Evolutionary conservation across 371 early-diverging fungal genomes (phyloP).

Genomic region (Actinomucor elegans): DNA sequence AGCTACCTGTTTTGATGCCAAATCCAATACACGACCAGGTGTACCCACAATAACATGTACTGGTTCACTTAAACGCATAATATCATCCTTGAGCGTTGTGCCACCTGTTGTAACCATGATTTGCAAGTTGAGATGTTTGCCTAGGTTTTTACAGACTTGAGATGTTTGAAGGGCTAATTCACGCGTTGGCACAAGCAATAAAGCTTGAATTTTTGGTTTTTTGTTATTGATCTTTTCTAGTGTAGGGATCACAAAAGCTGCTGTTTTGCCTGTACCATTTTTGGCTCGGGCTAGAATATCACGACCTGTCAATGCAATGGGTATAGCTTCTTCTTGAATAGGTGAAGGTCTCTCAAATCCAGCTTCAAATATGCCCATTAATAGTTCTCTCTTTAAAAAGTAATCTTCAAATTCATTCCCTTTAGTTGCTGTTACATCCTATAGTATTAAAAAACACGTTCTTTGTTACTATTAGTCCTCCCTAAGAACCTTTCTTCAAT

Average conservation of each 20-base stretch:
- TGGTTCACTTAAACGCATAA: constrained; percentile 86
- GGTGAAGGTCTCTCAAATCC: constrained; percentile 98
- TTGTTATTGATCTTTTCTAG: constrained; percentile 90
- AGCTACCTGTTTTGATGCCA: constrained; percentile 87
- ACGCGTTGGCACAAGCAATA: constrained; percentile 95
- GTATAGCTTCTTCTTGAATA: constrained; percentile 99
- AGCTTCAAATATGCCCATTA: constrained; percentile 98
- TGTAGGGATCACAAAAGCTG: constrained; percentile 94
- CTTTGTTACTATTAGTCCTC: too few relatives aligned
- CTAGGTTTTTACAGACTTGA: constrained; percentile 92
- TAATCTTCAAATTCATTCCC: constrained; percentile 98
- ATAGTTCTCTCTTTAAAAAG: constrained; percentile 91
- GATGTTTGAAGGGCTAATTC: constrained; percentile 97
- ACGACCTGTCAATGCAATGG: constrained; percentile 93
- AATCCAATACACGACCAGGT: constrained; percentile 97
- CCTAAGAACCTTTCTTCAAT: neutral
- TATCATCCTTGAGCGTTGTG: constrained; percentile 97
- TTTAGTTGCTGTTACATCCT: constrained; percentile 94
- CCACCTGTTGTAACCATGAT: constrained; percentile 99
- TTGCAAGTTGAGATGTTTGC: constrained; percentile 90
- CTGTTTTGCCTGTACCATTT: constrained; percentile 99
- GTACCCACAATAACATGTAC: constrained; percentile 98
- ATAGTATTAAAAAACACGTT: neutral
- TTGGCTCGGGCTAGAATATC: constrained; percentile 97
- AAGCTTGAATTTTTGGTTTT: constrained; percentile 79